Evolutionary conservation across 176 grass and related monocot genomes (phyloP).

Genomic region (Pontederia paniculata): DNA sequence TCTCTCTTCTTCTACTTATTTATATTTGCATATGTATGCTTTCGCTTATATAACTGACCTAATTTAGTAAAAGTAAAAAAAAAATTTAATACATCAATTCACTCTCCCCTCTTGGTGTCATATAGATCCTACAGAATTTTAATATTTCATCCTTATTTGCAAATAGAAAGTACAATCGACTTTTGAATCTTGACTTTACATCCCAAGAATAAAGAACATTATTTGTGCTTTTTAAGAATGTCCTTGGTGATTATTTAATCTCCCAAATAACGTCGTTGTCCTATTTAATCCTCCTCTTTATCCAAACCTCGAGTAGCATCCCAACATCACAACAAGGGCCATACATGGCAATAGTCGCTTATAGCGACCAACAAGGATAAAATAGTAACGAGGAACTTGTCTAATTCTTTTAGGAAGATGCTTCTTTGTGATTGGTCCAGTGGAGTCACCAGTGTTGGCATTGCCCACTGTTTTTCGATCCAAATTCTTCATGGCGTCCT

Average conservation of each 20-base stretch:
- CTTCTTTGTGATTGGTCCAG: constrained; percentile 52
- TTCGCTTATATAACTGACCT: too few species aligned
- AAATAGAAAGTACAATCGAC: too few species aligned
- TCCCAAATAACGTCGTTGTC: constrained; percentile 68
- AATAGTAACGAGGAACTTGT: constrained; percentile 84
- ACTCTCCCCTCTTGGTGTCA: too few species aligned
- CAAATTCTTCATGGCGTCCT: constrained; percentile 51
- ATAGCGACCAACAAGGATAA: constrained; percentile 49
- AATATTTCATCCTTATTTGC: too few species aligned
- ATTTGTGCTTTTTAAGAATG: too few species aligned
- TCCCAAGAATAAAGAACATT: too few species aligned
- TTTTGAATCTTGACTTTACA: too few species aligned
- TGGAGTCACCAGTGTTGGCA: constrained; percentile 25
- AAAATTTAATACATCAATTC: too few species aligned
- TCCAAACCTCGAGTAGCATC: constrained; percentile 85
- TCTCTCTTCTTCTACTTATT: too few species aligned
- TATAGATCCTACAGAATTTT: too few species aligned
- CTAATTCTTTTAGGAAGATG: constrained; percentile 83
- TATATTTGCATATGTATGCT: too few species aligned
- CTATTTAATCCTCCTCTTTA: constrained; percentile 87
- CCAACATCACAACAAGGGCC: constrained; percentile 41
- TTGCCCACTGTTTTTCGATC: constrained; percentile 57
- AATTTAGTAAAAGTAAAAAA: too few species aligned
- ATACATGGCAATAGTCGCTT: constrained; percentile 49
- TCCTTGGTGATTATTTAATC: constrained; percentile 9